A percentile compares a stretch with the other conserved stretches of the same genome.
phyloP scores from a whole-genome alignment of 495 filamentous ascomycete species.

The Aspergillus leporis region DNA sequence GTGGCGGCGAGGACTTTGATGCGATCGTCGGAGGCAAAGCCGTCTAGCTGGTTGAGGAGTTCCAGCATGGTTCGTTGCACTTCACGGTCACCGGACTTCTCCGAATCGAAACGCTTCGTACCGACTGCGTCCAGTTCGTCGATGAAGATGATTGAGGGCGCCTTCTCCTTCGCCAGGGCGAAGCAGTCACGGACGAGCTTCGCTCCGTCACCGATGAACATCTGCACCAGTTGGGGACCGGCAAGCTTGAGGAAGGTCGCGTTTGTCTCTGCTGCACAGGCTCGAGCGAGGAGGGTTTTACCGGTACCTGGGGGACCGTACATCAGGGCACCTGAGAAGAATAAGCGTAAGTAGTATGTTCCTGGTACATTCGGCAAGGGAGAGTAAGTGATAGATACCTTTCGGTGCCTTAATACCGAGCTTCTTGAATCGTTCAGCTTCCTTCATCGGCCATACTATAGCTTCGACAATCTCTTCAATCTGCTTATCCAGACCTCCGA shows the following conservation, averaged over 20 bases:
- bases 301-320: slow-evolving; percentile 96
- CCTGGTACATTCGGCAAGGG: neutral
- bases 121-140: slow-evolving; percentile 97
- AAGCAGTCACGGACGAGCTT: slow-evolving; percentile 98
- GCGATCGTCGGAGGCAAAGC: slow-evolving; percentile 97
- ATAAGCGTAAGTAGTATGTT: slow-evolving; percentile 20
- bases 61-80: slow-evolving; percentile 99
- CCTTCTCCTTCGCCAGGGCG: slow-evolving; percentile 96
- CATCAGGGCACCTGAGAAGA: slow-evolving; percentile 81
- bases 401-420: slow-evolving; percentile 99
- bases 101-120: slow-evolving; percentile 98
- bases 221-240: slow-evolving; percentile 97
- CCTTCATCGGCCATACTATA: slow-evolving; percentile 99
- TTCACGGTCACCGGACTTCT: slow-evolving; percentile 97
- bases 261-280: slow-evolving; percentile 96
- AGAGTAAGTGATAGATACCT: slow-evolving; percentile 53
- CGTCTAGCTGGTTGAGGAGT: slow-evolving; percentile 97
- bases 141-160: slow-evolving; percentile 98
- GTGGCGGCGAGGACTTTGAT: slow-evolving; percentile 99
- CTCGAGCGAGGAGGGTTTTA: slow-evolving; percentile 95
- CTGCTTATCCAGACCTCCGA: slow-evolving; percentile 97
- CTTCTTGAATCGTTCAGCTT: slow-evolving; percentile 98
- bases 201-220: slow-evolving; percentile 99
- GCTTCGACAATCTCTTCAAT: slow-evolving; percentile 99
- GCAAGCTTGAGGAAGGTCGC: slow-evolving; percentile 99